Evolutionary conservation across 768 basidiomycete species (phyloP).

Genomic region (Dentipellis fragilis): DNA sequence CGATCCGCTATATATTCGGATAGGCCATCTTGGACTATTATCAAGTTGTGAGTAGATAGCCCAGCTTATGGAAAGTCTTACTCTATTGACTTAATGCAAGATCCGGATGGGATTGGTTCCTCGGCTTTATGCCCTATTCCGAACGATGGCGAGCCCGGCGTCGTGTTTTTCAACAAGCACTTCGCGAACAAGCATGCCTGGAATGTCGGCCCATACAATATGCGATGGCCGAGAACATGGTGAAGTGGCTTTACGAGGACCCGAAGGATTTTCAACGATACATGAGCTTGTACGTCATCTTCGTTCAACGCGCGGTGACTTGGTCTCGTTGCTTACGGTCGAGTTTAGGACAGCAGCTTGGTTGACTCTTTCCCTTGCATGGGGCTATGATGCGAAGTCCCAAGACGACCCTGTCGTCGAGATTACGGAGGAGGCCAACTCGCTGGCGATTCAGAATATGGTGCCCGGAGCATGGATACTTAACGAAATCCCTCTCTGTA

Average conservation of each 20-base stretch:
- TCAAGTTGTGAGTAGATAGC: no score
- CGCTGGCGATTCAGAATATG: not conserved
- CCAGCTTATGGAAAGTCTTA: not conserved
- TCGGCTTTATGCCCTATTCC: not conserved
- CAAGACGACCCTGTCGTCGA: not conserved
- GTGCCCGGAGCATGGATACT: not conserved
- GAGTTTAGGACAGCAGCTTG: not conserved
- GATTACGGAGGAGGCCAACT: not conserved
- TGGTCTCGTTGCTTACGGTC: no score
- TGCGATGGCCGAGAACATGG: not conserved
- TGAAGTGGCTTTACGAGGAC: not conserved
- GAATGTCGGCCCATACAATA: not conserved
- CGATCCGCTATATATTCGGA: not conserved
- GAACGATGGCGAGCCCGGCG: not conserved
- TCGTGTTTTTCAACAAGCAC: not conserved
- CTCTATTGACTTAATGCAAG: not conserved
- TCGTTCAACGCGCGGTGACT: no score
- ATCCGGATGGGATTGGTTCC: not conserved
- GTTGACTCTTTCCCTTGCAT: not conserved
- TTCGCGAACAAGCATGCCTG: not conserved
- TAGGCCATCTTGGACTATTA: not conserved
- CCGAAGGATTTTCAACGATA: not conserved
- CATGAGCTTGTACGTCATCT: not conserved
- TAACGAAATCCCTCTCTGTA: not conserved
- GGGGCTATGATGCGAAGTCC: not conserved